Conservation (phyloP, 345 rosid species). For the Hibiscus tridactylites region DNA sequence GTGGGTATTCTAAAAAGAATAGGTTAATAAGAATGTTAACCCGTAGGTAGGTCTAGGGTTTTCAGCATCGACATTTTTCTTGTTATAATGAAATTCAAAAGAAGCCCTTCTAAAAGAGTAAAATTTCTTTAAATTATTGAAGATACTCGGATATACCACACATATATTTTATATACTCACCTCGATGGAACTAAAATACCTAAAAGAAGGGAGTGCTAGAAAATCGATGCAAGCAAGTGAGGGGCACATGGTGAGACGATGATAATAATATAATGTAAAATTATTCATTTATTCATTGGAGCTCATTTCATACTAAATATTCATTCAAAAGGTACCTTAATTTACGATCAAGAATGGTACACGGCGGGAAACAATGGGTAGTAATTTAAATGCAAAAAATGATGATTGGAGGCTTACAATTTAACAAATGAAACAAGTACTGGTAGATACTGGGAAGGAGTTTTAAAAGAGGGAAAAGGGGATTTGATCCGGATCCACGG, state of each 20-base stretch:
- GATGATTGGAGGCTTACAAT: neutral
- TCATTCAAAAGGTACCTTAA: neutral
- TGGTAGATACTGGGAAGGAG: neutral
- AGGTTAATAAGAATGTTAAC: neutral
- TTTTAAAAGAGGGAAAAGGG: neutral
- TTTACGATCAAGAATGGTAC: neutral
- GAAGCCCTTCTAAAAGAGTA: neutral
- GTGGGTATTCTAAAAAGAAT: neutral
- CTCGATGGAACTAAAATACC: neutral
- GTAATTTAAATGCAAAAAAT: neutral
- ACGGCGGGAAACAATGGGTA: neutral
- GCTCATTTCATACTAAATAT: neutral
- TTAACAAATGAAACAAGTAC: constrained; percentile 3
- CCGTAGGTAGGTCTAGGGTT: neutral
- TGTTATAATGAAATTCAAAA: neutral
- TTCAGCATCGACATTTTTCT: neutral
- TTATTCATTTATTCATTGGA: neutral
- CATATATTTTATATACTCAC: neutral
- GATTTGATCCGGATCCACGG: neutral
- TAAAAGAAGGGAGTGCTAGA: neutral
- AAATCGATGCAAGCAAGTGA: too few relatives aligned
- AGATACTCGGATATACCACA: too few relatives aligned
- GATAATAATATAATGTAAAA: neutral
- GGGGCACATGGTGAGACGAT: neutral
- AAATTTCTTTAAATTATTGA: neutral